Percentiles rank a stretch among this genome's conserved stretches.
These are phyloP conservation scores for Cladosporium sp. DNA, from an alignment of 2,329 filamentous ascomycete species.

Conservation along the genomic window DNA sequence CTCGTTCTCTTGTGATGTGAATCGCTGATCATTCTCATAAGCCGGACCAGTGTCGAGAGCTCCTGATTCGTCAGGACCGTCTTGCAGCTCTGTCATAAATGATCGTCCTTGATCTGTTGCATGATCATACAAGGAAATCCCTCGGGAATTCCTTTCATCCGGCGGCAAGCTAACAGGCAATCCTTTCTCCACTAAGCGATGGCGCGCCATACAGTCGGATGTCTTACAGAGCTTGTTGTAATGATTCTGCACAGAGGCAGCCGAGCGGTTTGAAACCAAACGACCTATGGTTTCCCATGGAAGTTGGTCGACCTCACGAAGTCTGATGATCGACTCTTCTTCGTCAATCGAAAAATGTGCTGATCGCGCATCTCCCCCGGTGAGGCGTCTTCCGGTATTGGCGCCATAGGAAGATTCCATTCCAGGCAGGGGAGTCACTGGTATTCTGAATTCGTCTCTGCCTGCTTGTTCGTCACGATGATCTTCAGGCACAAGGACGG, in stretches of 20 bases:
- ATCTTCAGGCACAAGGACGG: neutral
- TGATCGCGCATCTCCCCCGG: neutral
- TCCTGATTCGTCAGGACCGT: too few relatives aligned
- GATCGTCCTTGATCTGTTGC: too few relatives aligned
- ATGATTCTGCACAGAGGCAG: constrained; percentile 18
- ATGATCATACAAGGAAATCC: too few relatives aligned
- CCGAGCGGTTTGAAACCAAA: constrained; percentile 27
- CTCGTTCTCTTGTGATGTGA: constrained; percentile 16
- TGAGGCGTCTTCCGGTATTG: constrained; percentile 16
- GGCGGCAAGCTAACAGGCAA: neutral
- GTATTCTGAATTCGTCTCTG: constrained; percentile 1
- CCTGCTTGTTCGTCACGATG: neutral
- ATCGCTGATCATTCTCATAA: too few relatives aligned
- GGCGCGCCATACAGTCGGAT: neutral
- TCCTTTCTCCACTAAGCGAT: neutral
- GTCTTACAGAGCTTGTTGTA: constrained; percentile 12
- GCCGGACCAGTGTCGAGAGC: too few relatives aligned
- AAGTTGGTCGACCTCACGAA: constrained; percentile 34
- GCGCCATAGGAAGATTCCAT: constrained; percentile 11
- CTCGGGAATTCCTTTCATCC: too few relatives aligned
- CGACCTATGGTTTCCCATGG: constrained; percentile 31
- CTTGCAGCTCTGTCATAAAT: too few relatives aligned
- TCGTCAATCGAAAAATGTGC: constrained; percentile 19
- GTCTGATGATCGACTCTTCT: constrained; percentile 31
- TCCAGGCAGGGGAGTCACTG: neutral